Base-by-base conservation (phyloP, 2,329 filamentous ascomycete species). In the Fusarium globosum region DNA sequence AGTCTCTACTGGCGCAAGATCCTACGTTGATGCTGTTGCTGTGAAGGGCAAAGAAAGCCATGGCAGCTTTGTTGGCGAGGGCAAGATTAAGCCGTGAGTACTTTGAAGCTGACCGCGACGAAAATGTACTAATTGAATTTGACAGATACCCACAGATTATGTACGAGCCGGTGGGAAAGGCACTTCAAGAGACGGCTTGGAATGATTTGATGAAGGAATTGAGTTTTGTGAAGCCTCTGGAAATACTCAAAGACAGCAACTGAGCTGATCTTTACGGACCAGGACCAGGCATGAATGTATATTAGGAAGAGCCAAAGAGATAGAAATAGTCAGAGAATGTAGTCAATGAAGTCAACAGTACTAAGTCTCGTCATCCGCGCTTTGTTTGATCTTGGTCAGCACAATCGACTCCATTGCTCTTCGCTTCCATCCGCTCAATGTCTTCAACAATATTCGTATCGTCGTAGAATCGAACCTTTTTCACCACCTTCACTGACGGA, bases 51-150 rank as follows among this genome's bases (percentile, higher is more conserved):
- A 33, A 2, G 76, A 76, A 46, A 78, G 77, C 28, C 77, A 79
- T 14, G 77, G 77, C 2, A 60, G 63, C 14, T 79, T 78, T 65
- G 58, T 79, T 28, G 72, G 77, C 7, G 77, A 79, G n/a, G 75
- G 77, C 28, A 73, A 45, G 41, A 35, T 79, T 9, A 79, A 79
- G 49, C 77, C 77, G 76, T 78, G 55, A 76, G 76, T 26, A 58
- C 8, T 48, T 6, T 16, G 7, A 15, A 15, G 33, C 7, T 11
- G 33, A n/a, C 1, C 9, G 5, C 30, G 15, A 45, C 11, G 5
- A 20, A 20, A 9, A 16, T 2, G 16, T 48, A 14, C 57, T 78
- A 48, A 78, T 18, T 21, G 4, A 6, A 18, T 41, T 14, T 20
- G 6, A 13, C 10, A 78, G 76, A 6, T 73, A 71, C 33, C 68